A percentile compares a stretch with the other conserved stretches of the same genome.
Evolutionary conservation across 2,329 filamentous ascomycete species (phyloP).

Genomic region (Macrophomina tecta): DNA sequence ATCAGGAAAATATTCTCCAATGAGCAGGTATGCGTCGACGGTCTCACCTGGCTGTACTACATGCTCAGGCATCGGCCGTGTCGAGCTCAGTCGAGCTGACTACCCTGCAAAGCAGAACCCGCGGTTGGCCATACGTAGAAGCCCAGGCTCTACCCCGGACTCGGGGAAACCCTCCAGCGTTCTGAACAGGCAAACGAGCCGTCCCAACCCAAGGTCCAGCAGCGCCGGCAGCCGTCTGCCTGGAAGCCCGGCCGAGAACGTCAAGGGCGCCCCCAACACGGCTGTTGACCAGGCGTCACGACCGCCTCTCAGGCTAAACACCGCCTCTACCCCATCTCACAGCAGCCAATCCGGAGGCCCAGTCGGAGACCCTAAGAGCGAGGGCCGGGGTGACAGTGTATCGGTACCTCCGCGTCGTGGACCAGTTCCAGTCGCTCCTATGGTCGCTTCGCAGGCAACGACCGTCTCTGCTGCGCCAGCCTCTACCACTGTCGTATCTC

Average conservation of each 20-base stretch:
- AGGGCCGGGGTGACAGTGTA: not conserved
- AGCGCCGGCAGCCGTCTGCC: not conserved
- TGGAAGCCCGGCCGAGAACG: not conserved
- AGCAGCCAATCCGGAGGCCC: not conserved
- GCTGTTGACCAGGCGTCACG: not conserved
- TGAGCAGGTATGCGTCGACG: not conserved
- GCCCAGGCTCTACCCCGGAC: not conserved
- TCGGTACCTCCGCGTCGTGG: not conserved
- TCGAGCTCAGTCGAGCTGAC: not conserved
- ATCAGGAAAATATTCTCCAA: not conserved
- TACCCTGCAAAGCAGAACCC: not conserved
- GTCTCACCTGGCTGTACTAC: no score
- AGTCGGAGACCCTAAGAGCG: not conserved
- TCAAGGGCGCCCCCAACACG: not conserved
- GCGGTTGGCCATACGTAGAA: not conserved
- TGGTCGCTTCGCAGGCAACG: not conserved
- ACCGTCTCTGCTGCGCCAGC: not conserved
- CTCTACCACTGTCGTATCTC: not conserved
- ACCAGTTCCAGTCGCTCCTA: slow-evolving; percentile 3
- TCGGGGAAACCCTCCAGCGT: not conserved
- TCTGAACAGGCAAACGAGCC: not conserved
- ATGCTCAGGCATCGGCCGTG: not conserved
- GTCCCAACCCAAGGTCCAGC: not conserved
- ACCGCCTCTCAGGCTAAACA: not conserved
- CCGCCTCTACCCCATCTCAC: not conserved